These are phyloP conservation scores for Cryptococcus deneoformans DNA, from an alignment of 1,284 basidiomycete species.

Conservation along the genomic window DNA sequence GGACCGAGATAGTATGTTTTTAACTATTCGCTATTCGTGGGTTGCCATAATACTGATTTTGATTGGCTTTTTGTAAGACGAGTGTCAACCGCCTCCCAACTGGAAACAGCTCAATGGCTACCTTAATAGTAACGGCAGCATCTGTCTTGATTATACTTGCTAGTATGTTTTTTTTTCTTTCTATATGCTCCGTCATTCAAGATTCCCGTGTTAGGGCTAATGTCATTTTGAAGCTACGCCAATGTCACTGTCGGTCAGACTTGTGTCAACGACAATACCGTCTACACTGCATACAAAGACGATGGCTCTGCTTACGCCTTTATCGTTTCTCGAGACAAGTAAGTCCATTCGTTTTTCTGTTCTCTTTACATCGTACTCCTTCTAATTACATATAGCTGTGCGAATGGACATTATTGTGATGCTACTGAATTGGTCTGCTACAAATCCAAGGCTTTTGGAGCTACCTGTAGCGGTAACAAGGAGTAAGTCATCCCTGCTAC, in stretches of 20 bases:
- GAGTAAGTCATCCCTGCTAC: constrained; percentile 55
- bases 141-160: constrained; percentile 77
- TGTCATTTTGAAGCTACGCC: constrained; percentile 58
- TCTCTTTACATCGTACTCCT: not conserved
- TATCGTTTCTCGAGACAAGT: constrained; percentile 69
- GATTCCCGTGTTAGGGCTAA: not conserved
- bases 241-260: constrained; percentile 63
- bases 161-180: constrained; percentile 56
- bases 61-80: constrained; percentile 55
- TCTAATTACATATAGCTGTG: constrained; percentile 31
- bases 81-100: constrained; percentile 68
- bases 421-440: constrained; percentile 60
- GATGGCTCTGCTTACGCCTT: constrained; percentile 60
- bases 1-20: constrained; percentile 71
- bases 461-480: constrained; percentile 69
- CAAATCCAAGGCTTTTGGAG: constrained; percentile 58
- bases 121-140: constrained; percentile 72
- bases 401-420: constrained; percentile 69
- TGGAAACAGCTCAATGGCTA: constrained; percentile 62
- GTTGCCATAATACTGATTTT: not conserved
- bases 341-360: constrained; percentile 9
- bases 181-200: no score
- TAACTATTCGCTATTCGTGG: not conserved
- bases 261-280: constrained; percentile 74
- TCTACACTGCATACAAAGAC: constrained; percentile 63